Percentiles rank a stretch among this genome's conserved stretches.
Evolutionary conservation across 495 filamentous ascomycete genomes (phyloP).

Genomic region (Xanthoparmelia taractica): DNA sequence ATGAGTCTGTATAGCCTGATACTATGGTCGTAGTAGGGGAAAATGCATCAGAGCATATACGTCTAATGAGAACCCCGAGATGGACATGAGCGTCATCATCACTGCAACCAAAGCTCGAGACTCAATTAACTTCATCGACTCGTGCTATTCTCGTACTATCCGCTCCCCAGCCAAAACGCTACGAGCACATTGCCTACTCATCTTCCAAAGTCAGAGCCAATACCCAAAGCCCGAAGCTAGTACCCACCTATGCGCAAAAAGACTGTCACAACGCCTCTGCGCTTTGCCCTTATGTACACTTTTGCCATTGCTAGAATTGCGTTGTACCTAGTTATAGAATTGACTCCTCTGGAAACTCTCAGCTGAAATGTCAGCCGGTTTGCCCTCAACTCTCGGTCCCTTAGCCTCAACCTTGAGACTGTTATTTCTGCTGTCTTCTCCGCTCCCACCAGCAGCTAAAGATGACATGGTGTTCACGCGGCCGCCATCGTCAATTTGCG

Average conservation of each 20-base stretch:
- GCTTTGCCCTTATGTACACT: neutral
- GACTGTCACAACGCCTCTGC: neutral
- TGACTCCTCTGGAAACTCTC: slow-evolving; percentile 89
- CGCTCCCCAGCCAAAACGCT: neutral
- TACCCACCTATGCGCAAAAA: neutral
- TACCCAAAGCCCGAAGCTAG: neutral
- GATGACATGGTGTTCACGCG: slow-evolving; percentile 25
- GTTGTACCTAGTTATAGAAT: slow-evolving; percentile 57
- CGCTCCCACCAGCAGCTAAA: slow-evolving; percentile 30
- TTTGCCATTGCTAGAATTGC: neutral
- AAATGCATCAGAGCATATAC: neutral
- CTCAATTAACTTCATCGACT: neutral
- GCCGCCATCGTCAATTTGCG: slow-evolving; percentile 33
- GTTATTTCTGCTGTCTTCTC: slow-evolving; percentile 39
- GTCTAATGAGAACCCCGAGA: neutral
- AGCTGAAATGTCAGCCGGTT: slow-evolving; percentile 53
- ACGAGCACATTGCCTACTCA: neutral
- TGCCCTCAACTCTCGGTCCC: slow-evolving; percentile 27
- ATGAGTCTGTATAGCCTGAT: neutral
- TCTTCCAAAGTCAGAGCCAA: neutral
- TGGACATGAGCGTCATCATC: neutral
- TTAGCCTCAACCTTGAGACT: slow-evolving; percentile 50
- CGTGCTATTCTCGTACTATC: neutral
- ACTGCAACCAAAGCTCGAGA: neutral
- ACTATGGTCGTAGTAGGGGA: neutral